phyloP scores from a whole-genome alignment of 2,329 filamentous ascomycete species.

The Penicillium sp. region DNA sequence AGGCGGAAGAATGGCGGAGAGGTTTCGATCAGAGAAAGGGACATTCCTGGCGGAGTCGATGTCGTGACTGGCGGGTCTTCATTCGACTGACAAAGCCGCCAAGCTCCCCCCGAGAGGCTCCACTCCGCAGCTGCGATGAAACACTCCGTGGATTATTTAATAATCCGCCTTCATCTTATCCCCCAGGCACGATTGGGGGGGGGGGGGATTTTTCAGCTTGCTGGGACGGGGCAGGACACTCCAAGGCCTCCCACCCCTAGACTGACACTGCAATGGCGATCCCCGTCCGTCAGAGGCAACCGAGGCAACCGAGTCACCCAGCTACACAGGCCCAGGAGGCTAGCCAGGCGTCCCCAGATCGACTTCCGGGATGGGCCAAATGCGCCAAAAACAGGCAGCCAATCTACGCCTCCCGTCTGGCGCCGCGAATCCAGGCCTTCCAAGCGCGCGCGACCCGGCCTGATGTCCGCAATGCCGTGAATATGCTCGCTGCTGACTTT shows the following conservation, averaged over 20 bases:
- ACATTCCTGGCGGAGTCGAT: slow-evolving; percentile 32
- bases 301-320: slow-evolving; percentile 6
- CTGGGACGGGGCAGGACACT: neutral
- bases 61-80: slow-evolving; percentile 27
- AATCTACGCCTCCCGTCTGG: slow-evolving; percentile 10
- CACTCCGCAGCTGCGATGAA: slow-evolving; percentile 27
- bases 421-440: neutral
- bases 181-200: neutral
- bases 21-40: slow-evolving; percentile 20
- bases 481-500: neutral
- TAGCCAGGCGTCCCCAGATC: neutral
- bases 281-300: slow-evolving; percentile 4
- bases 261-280: neutral
- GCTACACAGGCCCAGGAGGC: neutral
- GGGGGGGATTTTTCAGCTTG: neutral
- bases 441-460: slow-evolving; percentile 8
- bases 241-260: neutral
- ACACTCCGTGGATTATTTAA: slow-evolving; percentile 18
- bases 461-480: neutral
- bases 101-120: slow-evolving; percentile 28
- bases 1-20: slow-evolving; percentile 6
- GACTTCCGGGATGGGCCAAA: neutral
- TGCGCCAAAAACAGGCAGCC: slow-evolving; percentile 5
- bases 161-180: neutral
- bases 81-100: slow-evolving; percentile 34